Base-by-base conservation (phyloP, 805 yeast species). In the Yamadazyma sp. region DNA sequence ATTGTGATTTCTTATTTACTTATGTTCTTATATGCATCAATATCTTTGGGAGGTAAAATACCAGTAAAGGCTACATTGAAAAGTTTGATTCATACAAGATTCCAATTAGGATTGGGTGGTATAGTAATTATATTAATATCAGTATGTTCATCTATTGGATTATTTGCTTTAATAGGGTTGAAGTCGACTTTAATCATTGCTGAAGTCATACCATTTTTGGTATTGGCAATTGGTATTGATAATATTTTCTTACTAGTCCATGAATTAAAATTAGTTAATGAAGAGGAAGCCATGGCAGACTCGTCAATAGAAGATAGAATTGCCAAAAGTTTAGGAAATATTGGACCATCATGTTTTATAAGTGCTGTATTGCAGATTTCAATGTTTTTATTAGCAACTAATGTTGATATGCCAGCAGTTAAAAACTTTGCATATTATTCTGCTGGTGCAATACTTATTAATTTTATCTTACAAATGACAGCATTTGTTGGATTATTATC, bases 201-300 rank as follows among this genome's bases (percentile, higher is more conserved):
- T 2, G 98, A 93, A 56, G 98, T 91, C 5, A 91, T 91, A 22
- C 98, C 98, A 7, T 91, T 91, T 53, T 65, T 91, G 49, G 84
- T 91, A 10, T 68, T 91, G 39, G 98, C 98, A 0, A 81, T 91
- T 37, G 98, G 98, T n/a, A 87, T 91, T 18, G 98, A 91, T 60
- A 91, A 91, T 55, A 85, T 91, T 17, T 93, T 89, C 52, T 64
- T 91, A 45, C 76, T 91, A 14, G 82, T 87, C 1, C 89, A 89
- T 53, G 95, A 88, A 50, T 65, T 86, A 31, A 75, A 79, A 27
- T 60, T 69, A 13, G 73, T 80, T 19, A 74, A 74, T 30, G 70
- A 61, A 9, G 45, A 70, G 2, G 55, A 62, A 30, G 74, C 78
- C 1, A 39, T 39, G 2, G 30, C 39, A 13, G 20, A 18, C 15